A percentile compares a stretch with the other conserved stretches of the same genome.
Conservation (phyloP, 768 basidiomycete species). For the Gelatoporia subvermispora region DNA sequence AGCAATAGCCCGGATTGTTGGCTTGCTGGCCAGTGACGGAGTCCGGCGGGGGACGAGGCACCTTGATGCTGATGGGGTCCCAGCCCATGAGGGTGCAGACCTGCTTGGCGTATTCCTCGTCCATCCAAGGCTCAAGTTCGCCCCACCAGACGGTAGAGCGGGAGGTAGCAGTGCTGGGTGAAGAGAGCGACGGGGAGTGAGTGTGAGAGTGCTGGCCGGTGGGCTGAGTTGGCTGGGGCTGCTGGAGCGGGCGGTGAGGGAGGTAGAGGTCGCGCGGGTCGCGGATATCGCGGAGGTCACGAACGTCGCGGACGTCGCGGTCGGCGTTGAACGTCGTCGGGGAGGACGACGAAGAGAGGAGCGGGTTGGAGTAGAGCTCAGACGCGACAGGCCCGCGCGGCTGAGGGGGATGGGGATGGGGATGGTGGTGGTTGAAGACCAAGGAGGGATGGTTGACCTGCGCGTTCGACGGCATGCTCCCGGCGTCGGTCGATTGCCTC, state of each 20-base stretch:
- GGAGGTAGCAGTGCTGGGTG: slow-evolving; percentile 17
- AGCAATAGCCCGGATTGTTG: slow-evolving; percentile 86
- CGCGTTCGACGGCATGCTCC: slow-evolving; percentile 17
- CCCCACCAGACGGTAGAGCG: slow-evolving; percentile 79
- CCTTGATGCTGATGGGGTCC: slow-evolving; percentile 71
- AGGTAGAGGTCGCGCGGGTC: slow-evolving; percentile 13
- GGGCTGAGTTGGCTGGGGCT: slow-evolving; percentile 14
- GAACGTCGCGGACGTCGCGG: slow-evolving; percentile 18
- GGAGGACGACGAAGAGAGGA: slow-evolving; percentile 9
- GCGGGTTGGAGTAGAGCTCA: slow-evolving; percentile 15
- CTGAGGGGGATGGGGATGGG: slow-evolving; percentile 17
- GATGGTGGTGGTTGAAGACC: slow-evolving; percentile 25
- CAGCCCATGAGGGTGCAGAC: slow-evolving; percentile 85
- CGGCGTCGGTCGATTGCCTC: slow-evolving; percentile 13
- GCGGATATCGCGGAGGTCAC: slow-evolving; percentile 16
- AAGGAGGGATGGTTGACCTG: slow-evolving; percentile 20
- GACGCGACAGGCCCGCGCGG: slow-evolving; percentile 12
- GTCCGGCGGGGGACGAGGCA: slow-evolving; percentile 60
- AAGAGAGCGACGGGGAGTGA: slow-evolving; percentile 21
- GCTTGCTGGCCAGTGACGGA: slow-evolving; percentile 55
- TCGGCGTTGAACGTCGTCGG: slow-evolving; percentile 1
- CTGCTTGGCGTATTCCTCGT: slow-evolving; percentile 89
- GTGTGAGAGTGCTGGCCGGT: slow-evolving; percentile 21
- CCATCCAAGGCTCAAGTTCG: slow-evolving; percentile 94
- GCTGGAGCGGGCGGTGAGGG: slow-evolving; percentile 16